Evolutionary conservation across 495 filamentous ascomycete species (phyloP), one percentile per base, ranked within the genome.

Genomic region (Penicillium roqueforti): DNA sequence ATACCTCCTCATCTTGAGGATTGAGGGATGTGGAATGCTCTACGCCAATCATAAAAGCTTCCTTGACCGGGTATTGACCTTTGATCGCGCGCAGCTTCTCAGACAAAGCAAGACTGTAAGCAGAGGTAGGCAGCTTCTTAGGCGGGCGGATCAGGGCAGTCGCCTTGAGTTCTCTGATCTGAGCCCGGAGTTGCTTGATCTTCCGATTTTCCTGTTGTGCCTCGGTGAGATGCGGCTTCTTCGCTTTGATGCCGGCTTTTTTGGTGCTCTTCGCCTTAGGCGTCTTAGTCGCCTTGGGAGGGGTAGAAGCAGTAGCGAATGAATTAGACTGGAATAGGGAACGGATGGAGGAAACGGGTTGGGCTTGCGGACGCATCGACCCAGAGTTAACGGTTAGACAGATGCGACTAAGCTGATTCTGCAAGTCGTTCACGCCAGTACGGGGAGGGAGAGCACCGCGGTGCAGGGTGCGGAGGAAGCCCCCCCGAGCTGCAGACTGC

Each of bases 1-100:
- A 13, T 56, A 80, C 78, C 68, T 80, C 67, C 49, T 58, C 54
- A 47, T 73, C 59, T 19, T 67, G 58, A 16, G 31, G 19, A n/a
- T 34, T 14, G 11, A 57, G 38, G 29, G 55, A 20, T 54, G 61
- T 68, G 26, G 61, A 67, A 29, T 62, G 44, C 6, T 40, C 53
- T 5, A 47, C 37, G 0, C 62, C 61, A 20, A 40, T 55, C 29
- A 59, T 54, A 37, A 70, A 62, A 7, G 49, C 36, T 3, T 66
- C 54, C 10, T 6, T n/a, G 8, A 1, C 14, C 3, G 16, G 42
- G 9, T 41, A 41, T 18, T 48, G 28, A 5, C 44, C 43, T 19
- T 41, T 29, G 40, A 54, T 26, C 34, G 63, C 56, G 40, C 32
- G 31, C 4, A 66, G 28, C 41, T 60, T 59, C 7, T 63, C 58